Evolutionary conservation across 441 rosid genomes (phyloP).

Genomic region (Daphne laureola): DNA sequence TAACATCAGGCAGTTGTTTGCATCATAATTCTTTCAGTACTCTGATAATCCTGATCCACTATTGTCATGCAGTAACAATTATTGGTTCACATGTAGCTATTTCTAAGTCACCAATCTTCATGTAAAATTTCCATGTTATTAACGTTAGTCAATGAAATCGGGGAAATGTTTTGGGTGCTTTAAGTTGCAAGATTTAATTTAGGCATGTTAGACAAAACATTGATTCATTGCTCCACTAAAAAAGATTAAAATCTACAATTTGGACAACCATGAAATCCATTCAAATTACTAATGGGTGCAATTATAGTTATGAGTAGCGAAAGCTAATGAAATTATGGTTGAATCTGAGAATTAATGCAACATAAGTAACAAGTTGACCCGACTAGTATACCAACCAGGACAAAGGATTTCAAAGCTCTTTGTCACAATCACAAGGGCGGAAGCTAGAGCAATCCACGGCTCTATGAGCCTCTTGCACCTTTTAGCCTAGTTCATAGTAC

Average conservation of each 20-base stretch:
- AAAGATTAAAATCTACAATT: not conserved
- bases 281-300: too few relatives aligned
- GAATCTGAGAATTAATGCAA: conserved; percentile 1
- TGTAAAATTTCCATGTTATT: too few relatives aligned
- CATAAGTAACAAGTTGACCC: not conserved
- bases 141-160: too few relatives aligned
- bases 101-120: too few relatives aligned
- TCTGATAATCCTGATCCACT: too few relatives aligned
- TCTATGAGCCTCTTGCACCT: conserved; percentile 2
- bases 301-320: too few relatives aligned
- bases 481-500: conserved; percentile 3
- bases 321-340: too few relatives aligned
- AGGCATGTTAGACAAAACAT: not conserved
- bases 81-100: too few relatives aligned
- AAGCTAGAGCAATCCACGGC: conserved; percentile 3
- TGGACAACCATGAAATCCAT: not conserved
- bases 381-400: conserved; percentile 1
- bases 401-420: conserved; percentile 8
- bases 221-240: not conserved
- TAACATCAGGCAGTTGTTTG: too few relatives aligned
- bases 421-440: conserved; percentile 5
- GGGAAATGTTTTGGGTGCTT: too few relatives aligned
- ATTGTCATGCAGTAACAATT: too few relatives aligned
- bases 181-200: not conserved
- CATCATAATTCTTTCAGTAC: too few relatives aligned